Conservation (phyloP, 768 basidiomycete species). For the Leccinellum rugosiceps region DNA sequence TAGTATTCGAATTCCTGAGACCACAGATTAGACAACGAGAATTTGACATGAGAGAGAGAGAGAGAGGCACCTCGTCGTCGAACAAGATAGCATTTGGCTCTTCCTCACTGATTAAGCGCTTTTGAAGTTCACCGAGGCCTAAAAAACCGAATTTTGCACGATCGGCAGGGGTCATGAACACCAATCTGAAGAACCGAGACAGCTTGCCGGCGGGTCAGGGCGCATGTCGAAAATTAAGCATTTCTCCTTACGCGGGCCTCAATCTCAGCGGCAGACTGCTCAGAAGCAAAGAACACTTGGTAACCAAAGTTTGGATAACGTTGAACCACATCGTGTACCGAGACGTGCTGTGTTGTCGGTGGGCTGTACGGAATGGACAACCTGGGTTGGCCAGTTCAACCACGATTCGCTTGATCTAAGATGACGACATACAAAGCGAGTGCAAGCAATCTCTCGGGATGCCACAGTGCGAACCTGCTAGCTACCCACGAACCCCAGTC, state of each 20-base stretch:
- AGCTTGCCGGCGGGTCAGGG: constrained; percentile 28
- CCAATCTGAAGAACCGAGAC: constrained; percentile 13
- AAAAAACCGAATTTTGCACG: background rate
- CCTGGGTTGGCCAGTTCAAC: constrained; percentile 33
- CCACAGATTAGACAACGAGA: constrained; percentile 1
- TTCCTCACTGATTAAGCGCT: constrained; percentile 1
- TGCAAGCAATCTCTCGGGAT: constrained; percentile 59
- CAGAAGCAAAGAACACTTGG: constrained; percentile 61
- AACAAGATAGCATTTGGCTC: constrained; percentile 15
- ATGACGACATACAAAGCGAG: constrained; percentile 50
- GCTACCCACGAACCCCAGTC: constrained; percentile 76
- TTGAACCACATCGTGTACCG: constrained; percentile 50
- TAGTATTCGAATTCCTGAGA: constrained; percentile 58
- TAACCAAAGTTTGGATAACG: constrained; percentile 60
- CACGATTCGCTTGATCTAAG: background rate
- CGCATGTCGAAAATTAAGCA: background rate
- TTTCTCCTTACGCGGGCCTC: constrained; percentile 48
- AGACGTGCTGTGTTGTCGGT: constrained; percentile 45
- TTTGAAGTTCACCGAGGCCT: constrained; percentile 9
- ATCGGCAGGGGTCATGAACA: constrained; percentile 4
- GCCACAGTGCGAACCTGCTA: constrained; percentile 68
- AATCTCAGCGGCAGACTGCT: constrained; percentile 50
- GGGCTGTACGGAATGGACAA: constrained; percentile 67
- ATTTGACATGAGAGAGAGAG: background rate
- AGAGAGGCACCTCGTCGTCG: constrained; percentile 13